Evolutionary conservation across 805 yeast species (phyloP).

Genomic region (Hanseniaspora nectarophila): DNA sequence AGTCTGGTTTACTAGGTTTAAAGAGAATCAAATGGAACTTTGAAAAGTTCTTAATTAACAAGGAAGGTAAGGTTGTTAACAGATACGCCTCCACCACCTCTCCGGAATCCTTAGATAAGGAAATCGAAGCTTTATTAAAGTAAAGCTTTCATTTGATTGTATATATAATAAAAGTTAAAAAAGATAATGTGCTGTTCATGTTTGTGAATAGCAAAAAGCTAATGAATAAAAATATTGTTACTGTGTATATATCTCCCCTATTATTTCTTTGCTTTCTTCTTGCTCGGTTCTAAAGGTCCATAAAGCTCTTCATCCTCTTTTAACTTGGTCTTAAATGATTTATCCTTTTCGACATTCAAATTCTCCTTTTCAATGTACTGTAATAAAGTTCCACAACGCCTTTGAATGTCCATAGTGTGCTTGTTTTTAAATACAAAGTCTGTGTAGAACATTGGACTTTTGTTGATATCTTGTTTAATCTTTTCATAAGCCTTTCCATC

Average conservation of each 20-base stretch:
- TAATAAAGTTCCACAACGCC: constrained; percentile 72
- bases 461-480: constrained; percentile 61
- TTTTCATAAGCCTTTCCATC: constrained; percentile 65
- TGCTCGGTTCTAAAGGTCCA: not conserved
- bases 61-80: constrained; percentile 44
- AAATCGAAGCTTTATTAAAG: constrained; percentile 39
- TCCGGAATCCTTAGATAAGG: constrained; percentile 40
- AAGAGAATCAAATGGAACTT: constrained; percentile 69
- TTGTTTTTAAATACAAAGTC: constrained; percentile 81
- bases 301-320: constrained; percentile 22
- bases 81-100: constrained; percentile 46
- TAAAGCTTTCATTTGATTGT: no score
- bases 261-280: not conserved
- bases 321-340: constrained; percentile 22
- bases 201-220: no score
- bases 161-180: no score
- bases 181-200: no score
- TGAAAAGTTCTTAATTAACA: constrained; percentile 56
- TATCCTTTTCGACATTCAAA: constrained; percentile 24
- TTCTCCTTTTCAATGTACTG: constrained; percentile 67
- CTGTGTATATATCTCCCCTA: not conserved
- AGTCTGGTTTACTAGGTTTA: constrained; percentile 52
- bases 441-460: constrained; percentile 66
- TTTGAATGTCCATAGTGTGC: constrained; percentile 59
- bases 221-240: not conserved